Evolutionary conservation across 1,139 yeast genomes (phyloP).

Genomic region (Lodderomyces metapsilosis): DNA sequence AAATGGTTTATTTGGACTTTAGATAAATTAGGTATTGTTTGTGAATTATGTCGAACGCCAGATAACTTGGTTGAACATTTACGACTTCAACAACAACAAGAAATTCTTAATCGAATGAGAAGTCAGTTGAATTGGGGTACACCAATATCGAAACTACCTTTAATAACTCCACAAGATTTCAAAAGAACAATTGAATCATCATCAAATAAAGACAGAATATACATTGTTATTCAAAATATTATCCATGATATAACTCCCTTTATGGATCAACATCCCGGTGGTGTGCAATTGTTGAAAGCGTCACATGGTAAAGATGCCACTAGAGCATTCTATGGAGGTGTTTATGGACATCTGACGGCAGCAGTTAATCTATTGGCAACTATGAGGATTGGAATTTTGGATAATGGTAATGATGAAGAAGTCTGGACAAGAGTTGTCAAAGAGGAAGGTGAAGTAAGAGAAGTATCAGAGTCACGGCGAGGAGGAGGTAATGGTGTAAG

Average conservation of each 20-base stretch:
- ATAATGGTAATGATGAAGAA: constrained; percentile 80
- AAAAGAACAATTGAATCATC: constrained; percentile 36
- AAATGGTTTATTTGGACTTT: constrained; percentile 55
- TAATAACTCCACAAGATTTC: constrained; percentile 50
- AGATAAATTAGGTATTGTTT: constrained; percentile 38
- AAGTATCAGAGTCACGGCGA: constrained; percentile 20
- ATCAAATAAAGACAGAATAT: constrained; percentile 36
- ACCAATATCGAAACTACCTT: constrained; percentile 65
- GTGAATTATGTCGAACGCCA: constrained; percentile 42
- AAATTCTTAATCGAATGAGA: constrained; percentile 54
- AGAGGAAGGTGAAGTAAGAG: constrained; percentile 40
- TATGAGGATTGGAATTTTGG: constrained; percentile 70
- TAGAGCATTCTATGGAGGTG: constrained; percentile 72
- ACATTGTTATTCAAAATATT: constrained; percentile 51
- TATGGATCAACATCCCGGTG: constrained; percentile 74
- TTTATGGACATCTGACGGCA: constrained; percentile 71
- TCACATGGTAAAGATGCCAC: constrained; percentile 75
- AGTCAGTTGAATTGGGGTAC: constrained; percentile 77
- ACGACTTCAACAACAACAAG: constrained; percentile 63
- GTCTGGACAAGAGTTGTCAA: constrained; percentile 64
- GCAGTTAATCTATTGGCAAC: constrained; percentile 71
- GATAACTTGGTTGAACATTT: constrained; percentile 53
- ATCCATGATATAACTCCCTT: constrained; percentile 75
- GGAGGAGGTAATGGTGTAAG: constrained; percentile 16
- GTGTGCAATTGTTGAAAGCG: constrained; percentile 56